phyloP scores from a whole-genome alignment of 805 yeast genomes.

The Candida succiphila region DNA sequence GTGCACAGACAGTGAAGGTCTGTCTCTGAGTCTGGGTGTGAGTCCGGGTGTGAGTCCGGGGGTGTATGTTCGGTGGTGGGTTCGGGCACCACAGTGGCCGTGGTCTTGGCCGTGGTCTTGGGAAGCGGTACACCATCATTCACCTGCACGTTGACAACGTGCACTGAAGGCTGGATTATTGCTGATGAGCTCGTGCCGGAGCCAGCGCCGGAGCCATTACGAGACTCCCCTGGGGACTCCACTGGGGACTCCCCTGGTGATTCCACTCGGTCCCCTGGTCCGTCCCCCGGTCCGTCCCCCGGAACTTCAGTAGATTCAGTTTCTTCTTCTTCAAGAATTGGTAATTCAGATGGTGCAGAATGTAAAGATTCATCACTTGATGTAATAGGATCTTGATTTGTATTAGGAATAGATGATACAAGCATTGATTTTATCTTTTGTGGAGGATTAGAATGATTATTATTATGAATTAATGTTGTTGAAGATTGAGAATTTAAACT shows the following conservation, averaged over 20 bases:
- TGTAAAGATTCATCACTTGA: neutral
- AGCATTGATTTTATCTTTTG: neutral
- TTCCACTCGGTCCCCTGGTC: too few relatives aligned
- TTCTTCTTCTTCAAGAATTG: too few relatives aligned
- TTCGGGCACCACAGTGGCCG: neutral
- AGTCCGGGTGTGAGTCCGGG: neutral
- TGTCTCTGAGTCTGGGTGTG: conserved; percentile 5
- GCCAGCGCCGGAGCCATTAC: too few relatives aligned
- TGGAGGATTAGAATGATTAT: neutral
- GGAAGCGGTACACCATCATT: too few relatives aligned
- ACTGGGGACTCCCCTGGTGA: neutral
- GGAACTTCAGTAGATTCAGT: too few relatives aligned
- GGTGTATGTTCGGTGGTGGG: neutral
- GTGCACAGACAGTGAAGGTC: conserved; percentile 14
- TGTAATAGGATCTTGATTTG: neutral
- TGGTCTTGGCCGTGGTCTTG: neutral
- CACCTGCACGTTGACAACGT: too few relatives aligned
- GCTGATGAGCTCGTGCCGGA: too few relatives aligned
- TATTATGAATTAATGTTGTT: neutral
- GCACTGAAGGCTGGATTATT: neutral
- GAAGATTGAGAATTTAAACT: neutral
- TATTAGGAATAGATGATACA: neutral
- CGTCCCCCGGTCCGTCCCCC: too few relatives aligned
- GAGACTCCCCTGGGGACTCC: neutral
- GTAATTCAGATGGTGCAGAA: neutral